These are phyloP conservation scores for Sanghuangporus baumii DNA, from an alignment of 1,284 basidiomycete genomes.

Conservation along the genomic window DNA sequence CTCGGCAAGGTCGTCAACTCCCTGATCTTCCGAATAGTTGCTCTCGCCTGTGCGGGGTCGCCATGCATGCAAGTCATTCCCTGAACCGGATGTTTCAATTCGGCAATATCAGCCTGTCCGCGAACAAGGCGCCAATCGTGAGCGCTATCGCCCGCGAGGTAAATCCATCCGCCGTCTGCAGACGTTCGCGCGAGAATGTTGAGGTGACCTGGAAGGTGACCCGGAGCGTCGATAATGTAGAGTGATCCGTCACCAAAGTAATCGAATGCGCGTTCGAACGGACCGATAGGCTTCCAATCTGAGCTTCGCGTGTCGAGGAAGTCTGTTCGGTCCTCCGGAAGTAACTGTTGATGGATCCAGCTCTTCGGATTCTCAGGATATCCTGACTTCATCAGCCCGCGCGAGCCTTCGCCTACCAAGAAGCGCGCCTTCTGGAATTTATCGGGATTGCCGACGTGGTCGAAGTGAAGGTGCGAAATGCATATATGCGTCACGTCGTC, in stretches of 20 bases:
- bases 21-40: conserved; percentile 37
- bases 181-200: conserved; percentile 52
- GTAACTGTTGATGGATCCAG: conserved; percentile 30
- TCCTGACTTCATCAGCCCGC: conserved; percentile 30
- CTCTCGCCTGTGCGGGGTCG: conserved; percentile 36
- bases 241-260: conserved; percentile 52
- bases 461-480: conserved; percentile 45
- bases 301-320: conserved; percentile 32
- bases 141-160: conserved; percentile 48
- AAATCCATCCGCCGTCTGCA: conserved; percentile 48
- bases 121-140: conserved; percentile 50
- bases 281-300: conserved; percentile 33
- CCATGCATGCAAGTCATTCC: conserved; percentile 34
- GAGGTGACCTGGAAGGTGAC: conserved; percentile 49
- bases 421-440: conserved; percentile 44
- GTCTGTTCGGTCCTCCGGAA: conserved; percentile 38
- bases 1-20: conserved; percentile 32
- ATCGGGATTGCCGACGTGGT: conserved; percentile 39
- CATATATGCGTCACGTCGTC: conserved; percentile 36
- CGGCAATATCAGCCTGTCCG: conserved; percentile 38
- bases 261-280: conserved; percentile 47
- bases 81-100: conserved; percentile 20
- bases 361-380: conserved; percentile 39
- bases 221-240: conserved; percentile 51
- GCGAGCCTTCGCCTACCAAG: conserved; percentile 36